These are phyloP conservation scores for Salix brachista DNA, from an alignment of 345 rosid species.

Conservation along the genomic window DNA sequence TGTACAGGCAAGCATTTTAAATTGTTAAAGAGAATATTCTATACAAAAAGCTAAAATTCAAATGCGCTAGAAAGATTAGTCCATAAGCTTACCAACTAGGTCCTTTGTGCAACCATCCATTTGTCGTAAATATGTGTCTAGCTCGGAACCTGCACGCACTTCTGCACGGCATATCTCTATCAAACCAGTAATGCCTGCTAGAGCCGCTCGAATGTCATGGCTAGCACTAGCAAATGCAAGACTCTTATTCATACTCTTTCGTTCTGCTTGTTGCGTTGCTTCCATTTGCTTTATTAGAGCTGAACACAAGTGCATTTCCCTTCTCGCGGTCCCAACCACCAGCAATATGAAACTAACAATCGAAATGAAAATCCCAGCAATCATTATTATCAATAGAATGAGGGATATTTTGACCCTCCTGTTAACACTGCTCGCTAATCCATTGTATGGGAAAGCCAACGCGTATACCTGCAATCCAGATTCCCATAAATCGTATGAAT, in stretches of 20 bases:
- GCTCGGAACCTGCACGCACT: conserved; percentile 38
- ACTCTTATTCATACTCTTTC: conserved; percentile 75
- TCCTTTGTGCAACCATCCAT: conserved; percentile 51
- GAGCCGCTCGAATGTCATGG: conserved; percentile 66
- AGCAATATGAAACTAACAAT: conserved; percentile 31
- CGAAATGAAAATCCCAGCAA: conserved; percentile 17
- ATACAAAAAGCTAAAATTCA: neutral
- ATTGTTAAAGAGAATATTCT: neutral
- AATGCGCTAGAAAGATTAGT: neutral
- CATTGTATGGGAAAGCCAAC: conserved; percentile 38
- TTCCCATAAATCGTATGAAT: neutral
- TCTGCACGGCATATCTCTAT: conserved; percentile 42
- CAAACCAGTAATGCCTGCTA: conserved; percentile 60
- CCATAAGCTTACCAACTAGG: conserved; percentile 42
- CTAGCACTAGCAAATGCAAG: conserved; percentile 65
- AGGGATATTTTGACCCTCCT: conserved; percentile 21
- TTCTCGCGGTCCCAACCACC: conserved; percentile 35
- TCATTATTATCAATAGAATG: conserved; percentile 27
- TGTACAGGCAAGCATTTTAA: conserved; percentile 14
- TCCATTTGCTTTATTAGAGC: conserved; percentile 65
- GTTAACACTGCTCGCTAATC: conserved; percentile 16
- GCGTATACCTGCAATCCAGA: conserved; percentile 48
- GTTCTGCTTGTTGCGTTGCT: conserved; percentile 69
- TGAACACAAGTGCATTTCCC: conserved; percentile 48
- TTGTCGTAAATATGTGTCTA: conserved; percentile 38